Conservation (phyloP, 768 basidiomycete species). For the Porpolomopsis calyptriformis region DNA sequence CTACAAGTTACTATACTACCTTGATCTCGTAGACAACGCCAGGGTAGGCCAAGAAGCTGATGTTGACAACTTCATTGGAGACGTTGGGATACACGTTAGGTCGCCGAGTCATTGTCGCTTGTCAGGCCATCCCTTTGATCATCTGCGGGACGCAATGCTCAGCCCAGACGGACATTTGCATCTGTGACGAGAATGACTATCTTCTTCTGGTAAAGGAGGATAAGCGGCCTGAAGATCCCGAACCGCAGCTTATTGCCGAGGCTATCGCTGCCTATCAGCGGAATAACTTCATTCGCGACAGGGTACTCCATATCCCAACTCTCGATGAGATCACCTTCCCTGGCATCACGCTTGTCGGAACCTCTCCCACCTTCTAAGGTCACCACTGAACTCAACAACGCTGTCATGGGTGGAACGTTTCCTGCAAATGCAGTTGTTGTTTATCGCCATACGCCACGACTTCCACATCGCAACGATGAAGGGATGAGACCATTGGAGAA, state of each 20-base stretch:
- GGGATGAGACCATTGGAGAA: conserved; percentile 15
- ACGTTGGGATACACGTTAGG: conserved; percentile 3
- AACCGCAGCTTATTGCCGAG: conserved; percentile 17
- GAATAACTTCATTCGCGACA: conserved; percentile 15
- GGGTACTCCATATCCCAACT: conserved; percentile 1
- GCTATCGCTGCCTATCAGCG: conserved; percentile 22
- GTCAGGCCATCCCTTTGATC: not conserved
- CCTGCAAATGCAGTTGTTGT: conserved; percentile 7
- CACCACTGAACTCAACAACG: conserved; percentile 11
- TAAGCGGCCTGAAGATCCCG: conserved; percentile 4
- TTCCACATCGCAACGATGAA: conserved; percentile 11
- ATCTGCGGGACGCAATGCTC: conserved; percentile 2
- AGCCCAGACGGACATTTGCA: conserved; percentile 5
- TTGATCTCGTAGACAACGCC: conserved; percentile 1
- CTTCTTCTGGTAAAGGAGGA: conserved; percentile 4
- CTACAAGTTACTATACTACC: conserved; percentile 4
- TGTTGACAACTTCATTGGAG: conserved; percentile 6
- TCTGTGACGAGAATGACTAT: conserved; percentile 3
- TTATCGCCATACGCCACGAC: conserved; percentile 12
- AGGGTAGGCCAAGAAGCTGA: not conserved
- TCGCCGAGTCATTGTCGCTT: not conserved
- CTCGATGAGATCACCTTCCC: conserved; percentile 4
- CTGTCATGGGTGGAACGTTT: conserved; percentile 10
- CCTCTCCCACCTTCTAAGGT: conserved; percentile 18
- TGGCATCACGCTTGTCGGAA: conserved; percentile 12